Evolutionary conservation across 202 grass and related monocot genomes (phyloP).

Genomic region (Miscanthus sacchariflorus): DNA sequence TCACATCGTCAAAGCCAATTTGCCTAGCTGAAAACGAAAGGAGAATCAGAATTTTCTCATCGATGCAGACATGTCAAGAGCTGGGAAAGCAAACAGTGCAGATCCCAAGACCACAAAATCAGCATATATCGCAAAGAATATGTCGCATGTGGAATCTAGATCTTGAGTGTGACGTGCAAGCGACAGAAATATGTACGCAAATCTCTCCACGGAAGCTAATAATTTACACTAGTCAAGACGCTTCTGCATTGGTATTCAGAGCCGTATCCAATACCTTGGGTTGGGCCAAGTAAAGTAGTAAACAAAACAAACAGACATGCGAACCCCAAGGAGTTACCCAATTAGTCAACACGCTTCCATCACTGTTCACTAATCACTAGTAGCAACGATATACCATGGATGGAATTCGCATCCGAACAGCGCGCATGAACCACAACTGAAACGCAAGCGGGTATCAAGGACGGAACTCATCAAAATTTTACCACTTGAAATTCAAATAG

Average conservation of each 20-base stretch:
- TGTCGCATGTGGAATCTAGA: conserved; percentile 40
- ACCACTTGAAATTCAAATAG: background rate
- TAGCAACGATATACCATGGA: too few species aligned
- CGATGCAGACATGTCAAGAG: background rate
- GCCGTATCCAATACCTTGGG: conserved; percentile 42
- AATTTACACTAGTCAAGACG: conserved; percentile 8
- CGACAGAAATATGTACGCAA: conserved; percentile 18
- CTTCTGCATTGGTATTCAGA: conserved; percentile 29
- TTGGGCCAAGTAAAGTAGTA: conserved; percentile 6
- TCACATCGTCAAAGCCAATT: conserved; percentile 67
- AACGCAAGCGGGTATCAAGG: background rate
- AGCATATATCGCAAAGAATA: conserved; percentile 24
- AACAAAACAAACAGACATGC: background rate
- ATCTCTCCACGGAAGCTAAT: conserved; percentile 28
- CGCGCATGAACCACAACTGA: background rate
- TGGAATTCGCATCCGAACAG: background rate
- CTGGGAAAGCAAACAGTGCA: background rate
- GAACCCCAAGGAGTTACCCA: background rate
- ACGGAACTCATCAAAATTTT: background rate
- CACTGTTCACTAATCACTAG: background rate
- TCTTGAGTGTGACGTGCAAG: conserved; percentile 23
- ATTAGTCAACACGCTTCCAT: background rate
- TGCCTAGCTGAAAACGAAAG: conserved; percentile 69
- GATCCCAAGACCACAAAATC: conserved; percentile 22
- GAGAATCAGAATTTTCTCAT: background rate